phyloP scores from a whole-genome alignment of 805 yeast species.

The Torulaspora gathmanii region DNA sequence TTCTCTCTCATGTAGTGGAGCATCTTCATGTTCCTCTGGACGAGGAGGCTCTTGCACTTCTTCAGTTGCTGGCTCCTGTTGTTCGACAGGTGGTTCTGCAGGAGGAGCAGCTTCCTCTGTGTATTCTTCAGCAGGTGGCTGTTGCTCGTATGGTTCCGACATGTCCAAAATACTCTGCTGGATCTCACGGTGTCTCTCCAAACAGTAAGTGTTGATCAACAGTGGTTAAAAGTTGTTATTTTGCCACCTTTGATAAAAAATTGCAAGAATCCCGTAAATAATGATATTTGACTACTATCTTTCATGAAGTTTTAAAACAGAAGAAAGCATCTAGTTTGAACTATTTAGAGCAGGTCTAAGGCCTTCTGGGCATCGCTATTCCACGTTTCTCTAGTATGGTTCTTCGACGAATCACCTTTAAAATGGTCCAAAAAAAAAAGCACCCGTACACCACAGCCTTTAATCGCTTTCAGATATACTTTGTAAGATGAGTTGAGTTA shows the following conservation, averaged over 20 bases:
- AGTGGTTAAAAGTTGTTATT: background rate
- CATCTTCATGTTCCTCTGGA: constrained; percentile 11
- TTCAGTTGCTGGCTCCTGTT: constrained; percentile 13
- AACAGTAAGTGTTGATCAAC: background rate
- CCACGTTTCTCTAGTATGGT: too few relatives aligned
- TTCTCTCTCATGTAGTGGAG: constrained; percentile 15
- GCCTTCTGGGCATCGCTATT: too few relatives aligned
- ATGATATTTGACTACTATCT: background rate
- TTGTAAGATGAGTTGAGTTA: background rate
- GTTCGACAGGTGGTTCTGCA: constrained; percentile 16
- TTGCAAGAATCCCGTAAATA: background rate
- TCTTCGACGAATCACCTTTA: background rate
- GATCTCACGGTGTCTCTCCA: background rate
- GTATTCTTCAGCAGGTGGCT: constrained; percentile 17
- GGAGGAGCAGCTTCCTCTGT: constrained; percentile 14
- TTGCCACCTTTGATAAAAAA: constrained; percentile 9
- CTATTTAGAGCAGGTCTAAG: too few relatives aligned
- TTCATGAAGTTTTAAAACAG: background rate
- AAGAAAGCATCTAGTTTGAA: too few relatives aligned
- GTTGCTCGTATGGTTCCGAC: constrained; percentile 23
- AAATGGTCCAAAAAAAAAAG: background rate
- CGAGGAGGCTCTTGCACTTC: constrained; percentile 11
- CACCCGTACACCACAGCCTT: constrained; percentile 1
- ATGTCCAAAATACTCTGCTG: constrained; percentile 4
- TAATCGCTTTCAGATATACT: background rate